Base-by-base conservation (phyloP, 352 stramenopile genomes). In the Phytophthora rubi region DNA sequence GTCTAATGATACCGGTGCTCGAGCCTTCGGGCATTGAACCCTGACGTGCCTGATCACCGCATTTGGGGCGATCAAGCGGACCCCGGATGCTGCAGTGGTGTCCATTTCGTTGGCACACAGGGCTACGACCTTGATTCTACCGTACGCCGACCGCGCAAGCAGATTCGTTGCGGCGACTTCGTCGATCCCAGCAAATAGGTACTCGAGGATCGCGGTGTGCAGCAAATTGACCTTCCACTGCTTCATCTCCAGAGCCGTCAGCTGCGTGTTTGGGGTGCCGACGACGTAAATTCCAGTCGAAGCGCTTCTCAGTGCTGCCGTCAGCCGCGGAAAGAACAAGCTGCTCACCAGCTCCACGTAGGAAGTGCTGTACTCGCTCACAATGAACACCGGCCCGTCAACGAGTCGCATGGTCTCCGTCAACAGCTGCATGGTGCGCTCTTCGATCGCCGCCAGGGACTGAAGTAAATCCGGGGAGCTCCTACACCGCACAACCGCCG, bases 201-300 rank as follows among this genome's bases (percentile, higher is more conserved):
- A 48, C 51, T 89, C 81, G n/a, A 66, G 59, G 23, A 82, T 81
- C 49, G 79, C 70, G 1, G 74, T 85, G 59, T 81, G 77, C 5
- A 87, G 65, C 42, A 81, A 59, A 42, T 85, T 84, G 32, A 71
- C 68, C 47, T 86, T 86, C 81, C 81, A 89, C 32, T 67, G 52
- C 7, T 62, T 76, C 26, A 83, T 79, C 59, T 89, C 76, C n/a
- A 68, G 49, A 5, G 55, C 30, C 5, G 65, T 60, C 55, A 86
- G 73, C 39, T 75, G 53, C 26, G 75, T 82, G 48, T 80, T 64
- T 0, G 73, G 73, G 4, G 47, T 66, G 1, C 81, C 81, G 8
- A 89, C 53, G 35, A 89, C 77, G 51, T 84, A 83, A 53, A 89
- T 70, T 9, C 81, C 77, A 1, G 13, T 53, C 12, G 71, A 71